Base-by-base conservation (phyloP, 768 basidiomycete species). In the Lanmaoa pseudosensibilis region DNA sequence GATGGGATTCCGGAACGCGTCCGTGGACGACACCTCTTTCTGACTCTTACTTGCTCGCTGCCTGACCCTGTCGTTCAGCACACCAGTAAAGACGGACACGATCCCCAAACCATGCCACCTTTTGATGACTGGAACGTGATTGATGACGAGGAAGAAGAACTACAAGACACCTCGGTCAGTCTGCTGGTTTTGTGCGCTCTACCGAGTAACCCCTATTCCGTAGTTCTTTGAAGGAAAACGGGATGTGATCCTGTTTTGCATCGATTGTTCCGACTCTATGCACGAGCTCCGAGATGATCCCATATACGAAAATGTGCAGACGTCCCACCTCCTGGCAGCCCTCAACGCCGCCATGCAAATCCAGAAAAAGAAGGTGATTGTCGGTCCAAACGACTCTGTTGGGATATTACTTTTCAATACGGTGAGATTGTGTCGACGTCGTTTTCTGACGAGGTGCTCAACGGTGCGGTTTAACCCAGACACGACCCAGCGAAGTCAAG, bases 191-290 rank as follows among this genome's bases (percentile, higher is more conserved):
- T 21, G 36, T 40, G 38, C 32, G 6, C 13, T 40, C 36, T 43
- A 44, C 25, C 10, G 12, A 58, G 45, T 53, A 59, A 56, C 59
- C 56, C 58, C 64, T 62, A 59, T 66, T 25, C 34, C 27, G 15
- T 55, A 90, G 89, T 78, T 79, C 56, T 81, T 83, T 59, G 90
- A 92, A 59, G 83, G 84, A 50, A 86, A 87, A 61, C 83, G 83
- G 57, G 94, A 98, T 64, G 90, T 94, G 33, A 88, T 96, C 45
- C 74, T 98, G n/a, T 97, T 98, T 75, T 91, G 90, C 70, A 92
- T 99, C 55, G 95, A 99, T 72, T 93, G 92, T 59, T 96, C 95
- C 0, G 77, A 83, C 52, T 91, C 92, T 12, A 98, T 98, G 96
- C 86, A 90, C 25, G 78, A 77, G 37, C 81, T 87, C 41, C 78